Conservation (phyloP, 345 rosid genomes). For the Melastoma malabathricum region DNA sequence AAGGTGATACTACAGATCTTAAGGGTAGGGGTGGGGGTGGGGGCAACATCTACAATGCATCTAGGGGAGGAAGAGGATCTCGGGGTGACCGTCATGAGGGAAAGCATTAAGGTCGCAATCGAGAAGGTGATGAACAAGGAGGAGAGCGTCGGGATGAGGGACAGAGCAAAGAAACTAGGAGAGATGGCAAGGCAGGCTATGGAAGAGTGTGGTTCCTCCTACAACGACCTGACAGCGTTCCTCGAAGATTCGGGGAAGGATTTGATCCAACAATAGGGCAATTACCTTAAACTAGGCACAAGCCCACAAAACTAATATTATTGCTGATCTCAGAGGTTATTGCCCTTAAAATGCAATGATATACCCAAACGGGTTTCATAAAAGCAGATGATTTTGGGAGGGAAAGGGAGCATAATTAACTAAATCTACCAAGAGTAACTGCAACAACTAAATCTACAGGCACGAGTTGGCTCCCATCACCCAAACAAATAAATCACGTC, state of each 20-base stretch:
- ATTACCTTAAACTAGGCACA: not conserved
- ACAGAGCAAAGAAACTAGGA: slow-evolving; percentile 10
- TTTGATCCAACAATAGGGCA: not conserved
- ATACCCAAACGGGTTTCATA: too few species aligned
- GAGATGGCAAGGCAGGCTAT: slow-evolving; percentile 13
- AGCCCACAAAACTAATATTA: too few species aligned
- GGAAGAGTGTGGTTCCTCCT: slow-evolving; percentile 21
- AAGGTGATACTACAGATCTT: slow-evolving; percentile 13
- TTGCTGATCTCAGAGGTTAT: too few species aligned
- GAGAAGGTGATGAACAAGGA: slow-evolving; percentile 13
- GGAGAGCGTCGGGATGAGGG: slow-evolving; percentile 13
- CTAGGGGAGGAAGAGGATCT: slow-evolving; percentile 10
- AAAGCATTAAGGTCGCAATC: slow-evolving; percentile 8
- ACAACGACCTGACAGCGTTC: slow-evolving; percentile 7
- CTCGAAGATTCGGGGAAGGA: slow-evolving; percentile 12
- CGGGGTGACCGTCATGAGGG: slow-evolving; percentile 8
- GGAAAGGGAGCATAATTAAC: too few species aligned
- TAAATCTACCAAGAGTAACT: too few species aligned
- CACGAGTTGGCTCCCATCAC: not conserved
- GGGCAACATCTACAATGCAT: slow-evolving; percentile 1
- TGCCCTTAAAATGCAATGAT: too few species aligned
- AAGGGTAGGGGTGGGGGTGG: slow-evolving; percentile 13
- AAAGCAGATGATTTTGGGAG: too few species aligned
- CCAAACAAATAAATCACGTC: not conserved
- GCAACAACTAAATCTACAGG: too few species aligned